Evolutionary conservation across 2,329 filamentous ascomycete genomes (phyloP), one percentile per base, ranked within the genome.

Genomic region (Myrmaecium sp.): DNA sequence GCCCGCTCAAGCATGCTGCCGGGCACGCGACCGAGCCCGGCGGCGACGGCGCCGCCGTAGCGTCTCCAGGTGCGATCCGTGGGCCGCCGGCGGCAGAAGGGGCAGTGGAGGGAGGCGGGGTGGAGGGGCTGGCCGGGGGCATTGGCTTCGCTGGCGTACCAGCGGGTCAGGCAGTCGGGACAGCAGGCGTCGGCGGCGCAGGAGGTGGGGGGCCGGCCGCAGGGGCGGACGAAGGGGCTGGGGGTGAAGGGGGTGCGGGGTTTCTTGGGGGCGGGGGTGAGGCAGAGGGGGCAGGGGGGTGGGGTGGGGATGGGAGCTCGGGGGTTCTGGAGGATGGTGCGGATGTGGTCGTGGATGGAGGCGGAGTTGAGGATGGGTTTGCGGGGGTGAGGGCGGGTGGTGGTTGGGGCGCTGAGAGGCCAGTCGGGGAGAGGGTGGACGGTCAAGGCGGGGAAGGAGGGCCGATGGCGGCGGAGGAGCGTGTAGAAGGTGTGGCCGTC

Each of bases 201-300:
- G n/a, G n/a, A n/a, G n/a, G n/a, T n/a, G n/a, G n/a, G n/a, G n/a
- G n/a, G n/a, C n/a, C n/a, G n/a, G n/a, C n/a, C n/a, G n/a, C n/a
- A n/a, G n/a, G n/a, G n/a, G n/a, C n/a, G n/a, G n/a, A n/a, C n/a
- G n/a, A n/a, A n/a, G n/a, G n/a, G n/a, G n/a, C n/a, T n/a, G n/a
- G n/a, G n/a, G n/a, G n/a, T n/a, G 18, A 20, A 11, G 18, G 18
- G 18, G 8, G 8, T 20, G 18, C 8, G 8, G 11, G 18, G 18
- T 20, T 20, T 20, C 18, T 20, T 20, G 18, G 18, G 18, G 18
- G 18, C 18, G 18, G 18, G 18, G 18, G 18, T 40, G 44, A 64
- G 63, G 39, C 61, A 66, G 5, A 66, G 47, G 14, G 49, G 56
- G 36, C 62, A 64, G 1, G 44, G 36, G 0, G 45, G 49, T n/a